Percentiles rank a stretch among this genome's conserved stretches.
Evolutionary conservation across 305 asterid genomes (phyloP).

Genomic region (Rubia peregrina): DNA sequence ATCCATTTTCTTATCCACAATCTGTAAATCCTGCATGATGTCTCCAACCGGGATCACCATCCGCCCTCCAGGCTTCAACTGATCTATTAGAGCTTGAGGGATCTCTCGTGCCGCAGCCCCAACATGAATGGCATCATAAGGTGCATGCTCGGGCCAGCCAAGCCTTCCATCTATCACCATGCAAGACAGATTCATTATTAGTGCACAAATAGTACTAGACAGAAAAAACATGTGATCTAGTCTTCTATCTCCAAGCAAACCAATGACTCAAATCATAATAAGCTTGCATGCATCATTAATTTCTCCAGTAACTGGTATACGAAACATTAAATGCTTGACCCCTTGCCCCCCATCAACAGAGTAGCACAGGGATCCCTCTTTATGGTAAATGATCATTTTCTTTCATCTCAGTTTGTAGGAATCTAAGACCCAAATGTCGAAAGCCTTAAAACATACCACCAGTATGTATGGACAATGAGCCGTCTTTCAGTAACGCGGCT

Average conservation of each 20-base stretch:
- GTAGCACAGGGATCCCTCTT: no score
- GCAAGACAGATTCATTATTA: conserved; percentile 9
- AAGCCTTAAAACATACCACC: conserved; percentile 48
- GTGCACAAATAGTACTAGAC: not conserved
- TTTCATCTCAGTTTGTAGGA: not conserved
- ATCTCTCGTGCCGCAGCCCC: conserved; percentile 95
- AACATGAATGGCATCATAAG: conserved; percentile 92
- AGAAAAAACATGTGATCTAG: not conserved
- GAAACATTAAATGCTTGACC: not conserved
- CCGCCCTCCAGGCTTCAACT: conserved; percentile 94
- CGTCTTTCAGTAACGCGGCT: conserved; percentile 60
- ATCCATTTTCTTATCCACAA: conserved; percentile 70
- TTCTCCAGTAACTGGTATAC: not conserved
- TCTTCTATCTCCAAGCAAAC: not conserved
- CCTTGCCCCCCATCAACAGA: not conserved
- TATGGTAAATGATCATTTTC: not conserved
- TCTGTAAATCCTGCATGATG: conserved; percentile 69
- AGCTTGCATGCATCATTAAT: not conserved
- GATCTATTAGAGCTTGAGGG: conserved; percentile 72
- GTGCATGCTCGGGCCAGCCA: conserved; percentile 88
- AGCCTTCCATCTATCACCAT: conserved; percentile 66
- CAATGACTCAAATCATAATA: not conserved
- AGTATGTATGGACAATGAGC: conserved; percentile 58
- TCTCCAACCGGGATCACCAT: conserved; percentile 94
- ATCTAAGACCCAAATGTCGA: not conserved